Evolutionary conservation across 768 basidiomycete genomes (phyloP).

Genomic region (Mycena capillaripes): DNA sequence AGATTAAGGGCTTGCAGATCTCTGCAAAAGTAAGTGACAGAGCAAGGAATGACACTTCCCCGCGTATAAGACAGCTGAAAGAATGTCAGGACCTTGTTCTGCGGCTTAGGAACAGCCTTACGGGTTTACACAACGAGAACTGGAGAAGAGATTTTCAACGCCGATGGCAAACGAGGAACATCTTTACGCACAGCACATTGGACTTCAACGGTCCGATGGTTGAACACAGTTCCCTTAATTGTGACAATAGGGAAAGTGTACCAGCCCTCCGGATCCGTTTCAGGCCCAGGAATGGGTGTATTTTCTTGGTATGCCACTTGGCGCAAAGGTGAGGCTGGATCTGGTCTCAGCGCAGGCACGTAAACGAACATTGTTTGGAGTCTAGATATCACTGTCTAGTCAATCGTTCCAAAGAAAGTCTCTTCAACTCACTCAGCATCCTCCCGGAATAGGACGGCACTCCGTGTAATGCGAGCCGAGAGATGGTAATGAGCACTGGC

Average conservation of each 20-base stretch:
- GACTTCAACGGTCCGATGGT: constrained; percentile 53
- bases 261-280: constrained; percentile 67
- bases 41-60: constrained; percentile 63
- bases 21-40: constrained; percentile 53
- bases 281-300: constrained; percentile 59
- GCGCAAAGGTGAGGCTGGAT: constrained; percentile 59
- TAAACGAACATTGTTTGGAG: constrained; percentile 39
- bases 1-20: constrained; percentile 57
- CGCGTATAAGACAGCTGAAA: constrained; percentile 61
- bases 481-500: constrained; percentile 22
- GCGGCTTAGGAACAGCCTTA: constrained; percentile 40
- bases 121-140: constrained; percentile 64
- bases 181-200: constrained; percentile 56
- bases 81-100: background rate
- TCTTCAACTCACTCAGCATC: constrained; percentile 1
- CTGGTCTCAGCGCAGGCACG: constrained; percentile 61
- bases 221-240: constrained; percentile 56
- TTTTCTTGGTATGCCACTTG: constrained; percentile 64
- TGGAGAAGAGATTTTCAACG: constrained; percentile 32
- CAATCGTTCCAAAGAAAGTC: background rate
- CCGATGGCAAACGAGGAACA: background rate
- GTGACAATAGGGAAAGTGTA: constrained; percentile 54
- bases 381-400: constrained; percentile 34
- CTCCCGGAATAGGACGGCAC: constrained; percentile 5
- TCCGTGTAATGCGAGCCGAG: constrained; percentile 13